Conservation (phyloP, 1,284 basidiomycete species). For the Tausonia pullulans region DNA sequence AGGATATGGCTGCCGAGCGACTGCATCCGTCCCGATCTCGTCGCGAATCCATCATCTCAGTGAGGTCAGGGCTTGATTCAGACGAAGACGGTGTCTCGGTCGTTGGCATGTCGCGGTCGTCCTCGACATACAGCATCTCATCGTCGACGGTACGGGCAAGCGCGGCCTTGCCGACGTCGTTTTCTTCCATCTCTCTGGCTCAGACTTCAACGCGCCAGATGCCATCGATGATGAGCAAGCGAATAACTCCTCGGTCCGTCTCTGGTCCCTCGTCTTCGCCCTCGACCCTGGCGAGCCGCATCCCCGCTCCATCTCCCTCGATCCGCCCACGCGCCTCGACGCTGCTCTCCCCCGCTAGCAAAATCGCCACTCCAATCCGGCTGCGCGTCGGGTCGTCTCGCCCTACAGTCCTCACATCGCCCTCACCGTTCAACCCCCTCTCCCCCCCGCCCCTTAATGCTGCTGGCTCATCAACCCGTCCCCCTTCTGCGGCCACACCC, state of each 20-base stretch:
- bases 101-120: not conserved
- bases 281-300: not conserved
- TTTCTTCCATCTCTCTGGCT: too few relatives aligned
- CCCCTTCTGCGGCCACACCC: too few relatives aligned
- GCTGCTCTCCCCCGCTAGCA: not conserved
- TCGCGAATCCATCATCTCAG: not conserved
- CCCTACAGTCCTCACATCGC: too few relatives aligned
- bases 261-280: not conserved
- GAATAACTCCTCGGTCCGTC: not conserved
- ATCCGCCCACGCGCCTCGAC: not conserved
- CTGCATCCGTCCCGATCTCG: slow-evolving; percentile 5
- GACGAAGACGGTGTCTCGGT: too few relatives aligned
- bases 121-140: slow-evolving; percentile 2
- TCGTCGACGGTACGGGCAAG: not conserved
- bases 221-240: not conserved
- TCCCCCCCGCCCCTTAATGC: too few relatives aligned
- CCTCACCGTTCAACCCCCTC: too few relatives aligned
- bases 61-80: not conserved
- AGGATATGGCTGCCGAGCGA: slow-evolving; percentile 6
- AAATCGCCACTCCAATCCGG: not conserved
- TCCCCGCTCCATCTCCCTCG: not conserved
- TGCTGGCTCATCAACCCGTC: too few relatives aligned
- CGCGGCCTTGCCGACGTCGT: too few relatives aligned
- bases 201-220: not conserved
- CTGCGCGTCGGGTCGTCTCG: not conserved